These are phyloP conservation scores for Pestalotiopsis sp. DNA, from an alignment of 2,329 filamentous ascomycete species.

Conservation along the genomic window DNA sequence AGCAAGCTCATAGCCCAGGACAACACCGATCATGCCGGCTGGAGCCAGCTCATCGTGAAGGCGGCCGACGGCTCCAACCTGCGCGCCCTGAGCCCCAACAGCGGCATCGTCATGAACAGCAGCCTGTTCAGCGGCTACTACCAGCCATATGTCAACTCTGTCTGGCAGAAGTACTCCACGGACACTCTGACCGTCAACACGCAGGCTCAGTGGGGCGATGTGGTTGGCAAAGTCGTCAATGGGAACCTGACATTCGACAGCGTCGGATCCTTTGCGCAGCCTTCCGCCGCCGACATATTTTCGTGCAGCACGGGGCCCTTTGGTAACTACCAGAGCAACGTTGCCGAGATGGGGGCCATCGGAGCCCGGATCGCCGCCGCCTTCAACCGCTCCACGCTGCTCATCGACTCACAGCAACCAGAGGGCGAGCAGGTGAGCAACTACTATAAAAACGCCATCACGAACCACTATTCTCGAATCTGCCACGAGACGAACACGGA, in stretches of 20 bases:
- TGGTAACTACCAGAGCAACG: constrained; percentile 41
- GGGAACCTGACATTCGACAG: constrained; percentile 42
- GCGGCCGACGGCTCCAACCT: constrained; percentile 41
- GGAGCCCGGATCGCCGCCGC: constrained; percentile 76
- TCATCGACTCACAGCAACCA: constrained; percentile 55
- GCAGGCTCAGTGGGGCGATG: constrained; percentile 53
- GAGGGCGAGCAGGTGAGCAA: constrained; percentile 47
- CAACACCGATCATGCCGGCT: constrained; percentile 48
- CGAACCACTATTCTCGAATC: constrained; percentile 70
- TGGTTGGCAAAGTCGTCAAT: constrained; percentile 43
- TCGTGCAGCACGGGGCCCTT: constrained; percentile 55
- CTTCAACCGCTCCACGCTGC: constrained; percentile 73
- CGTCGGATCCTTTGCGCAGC: constrained; percentile 46
- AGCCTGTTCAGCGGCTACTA: constrained; percentile 55
- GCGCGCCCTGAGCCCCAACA: constrained; percentile 57
- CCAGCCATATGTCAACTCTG: constrained; percentile 50
- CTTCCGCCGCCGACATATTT: constrained; percentile 41
- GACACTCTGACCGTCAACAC: constrained; percentile 54
- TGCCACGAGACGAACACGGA: constrained; percentile 64
- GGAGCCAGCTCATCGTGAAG: constrained; percentile 54
- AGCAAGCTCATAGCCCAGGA: constrained; percentile 47
- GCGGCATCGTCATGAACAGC: constrained; percentile 45
- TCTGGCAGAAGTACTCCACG: constrained; percentile 52
- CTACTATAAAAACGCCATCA: constrained; percentile 58
- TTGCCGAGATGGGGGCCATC: constrained; percentile 58